Conservation (phyloP, 331 rosid species). For the Stylosanthes scabra region DNA sequence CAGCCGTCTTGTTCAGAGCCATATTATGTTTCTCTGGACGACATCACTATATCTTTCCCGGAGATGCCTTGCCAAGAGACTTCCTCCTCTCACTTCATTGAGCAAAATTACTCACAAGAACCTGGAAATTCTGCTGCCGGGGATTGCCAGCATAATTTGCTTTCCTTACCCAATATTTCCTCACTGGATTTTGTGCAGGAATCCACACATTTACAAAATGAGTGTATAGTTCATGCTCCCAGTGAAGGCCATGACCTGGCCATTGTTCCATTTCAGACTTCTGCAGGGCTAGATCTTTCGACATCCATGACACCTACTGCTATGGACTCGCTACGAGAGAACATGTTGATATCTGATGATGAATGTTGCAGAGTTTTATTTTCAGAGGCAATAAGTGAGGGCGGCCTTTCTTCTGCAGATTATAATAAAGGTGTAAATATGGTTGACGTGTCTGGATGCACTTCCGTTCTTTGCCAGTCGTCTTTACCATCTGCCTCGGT, state of each 20-base stretch:
- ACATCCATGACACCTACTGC: constrained; percentile 46
- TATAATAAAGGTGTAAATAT: constrained; percentile 40
- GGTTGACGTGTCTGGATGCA: constrained; percentile 52
- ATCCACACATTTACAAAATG: constrained; percentile 57
- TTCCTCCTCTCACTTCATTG: constrained; percentile 56
- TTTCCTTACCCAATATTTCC: constrained; percentile 59
- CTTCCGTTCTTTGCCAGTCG: constrained; percentile 60
- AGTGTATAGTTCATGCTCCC: constrained; percentile 46
- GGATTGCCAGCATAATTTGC: constrained; percentile 55
- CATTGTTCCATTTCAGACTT: constrained; percentile 57
- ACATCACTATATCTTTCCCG: constrained; percentile 55
- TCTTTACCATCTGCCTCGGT: constrained; percentile 42
- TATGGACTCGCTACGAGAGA: constrained; percentile 53
- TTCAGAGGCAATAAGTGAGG: constrained; percentile 64
- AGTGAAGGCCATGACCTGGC: constrained; percentile 53
- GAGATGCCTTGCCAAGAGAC: constrained; percentile 60
- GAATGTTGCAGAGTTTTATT: constrained; percentile 88
- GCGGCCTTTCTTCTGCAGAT: constrained; percentile 59
- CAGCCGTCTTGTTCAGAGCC: constrained; percentile 78
- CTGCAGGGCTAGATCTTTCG: constrained; percentile 48
- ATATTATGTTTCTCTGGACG: constrained; percentile 72
- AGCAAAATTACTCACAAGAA: constrained; percentile 64
- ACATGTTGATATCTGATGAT: constrained; percentile 74
- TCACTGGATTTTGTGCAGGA: constrained; percentile 64
- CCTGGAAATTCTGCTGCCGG: constrained; percentile 51